Percentiles rank a stretch among this genome's conserved stretches.
Conservation (phyloP, 208 protist genomes). For the Trypanosoma conorhini region DNA sequence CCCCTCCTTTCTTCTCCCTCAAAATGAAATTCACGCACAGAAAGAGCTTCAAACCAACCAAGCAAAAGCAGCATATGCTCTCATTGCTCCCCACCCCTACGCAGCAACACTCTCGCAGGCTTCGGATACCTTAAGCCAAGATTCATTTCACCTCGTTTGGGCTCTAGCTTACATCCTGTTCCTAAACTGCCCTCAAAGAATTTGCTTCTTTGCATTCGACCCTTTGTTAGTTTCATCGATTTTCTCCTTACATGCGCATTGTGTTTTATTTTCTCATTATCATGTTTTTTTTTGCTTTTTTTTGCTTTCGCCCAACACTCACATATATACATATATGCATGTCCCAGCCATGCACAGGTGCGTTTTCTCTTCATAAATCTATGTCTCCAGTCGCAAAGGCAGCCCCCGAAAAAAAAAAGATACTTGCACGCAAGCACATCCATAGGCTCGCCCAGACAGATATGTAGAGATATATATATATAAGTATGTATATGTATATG, state of each 20-base stretch:
- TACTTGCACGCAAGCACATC: background rate
- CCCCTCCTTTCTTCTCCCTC: background rate
- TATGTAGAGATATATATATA: too few relatives aligned
- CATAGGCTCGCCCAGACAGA: too few relatives aligned
- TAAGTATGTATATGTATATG: too few relatives aligned
- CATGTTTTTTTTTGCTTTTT: conserved; percentile 19
- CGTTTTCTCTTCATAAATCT: background rate
- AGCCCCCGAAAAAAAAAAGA: conserved; percentile 9
- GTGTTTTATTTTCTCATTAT: background rate
- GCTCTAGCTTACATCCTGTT: background rate
- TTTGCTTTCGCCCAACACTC: background rate
- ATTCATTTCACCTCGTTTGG: background rate
- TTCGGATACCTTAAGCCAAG: background rate
- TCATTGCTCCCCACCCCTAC: background rate
- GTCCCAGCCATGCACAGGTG: background rate
- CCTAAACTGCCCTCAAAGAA: background rate
- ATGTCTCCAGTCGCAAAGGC: background rate
- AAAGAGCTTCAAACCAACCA: background rate
- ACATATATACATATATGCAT: conserved; percentile 2
- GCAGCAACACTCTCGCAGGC: background rate
- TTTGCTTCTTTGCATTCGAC: background rate
- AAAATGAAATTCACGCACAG: background rate
- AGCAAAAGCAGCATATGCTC: background rate
- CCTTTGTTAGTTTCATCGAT: background rate
- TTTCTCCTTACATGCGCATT: background rate